Base-by-base conservation (phyloP, 495 filamentous ascomycete genomes). In the Penicillium maclennaniae region DNA sequence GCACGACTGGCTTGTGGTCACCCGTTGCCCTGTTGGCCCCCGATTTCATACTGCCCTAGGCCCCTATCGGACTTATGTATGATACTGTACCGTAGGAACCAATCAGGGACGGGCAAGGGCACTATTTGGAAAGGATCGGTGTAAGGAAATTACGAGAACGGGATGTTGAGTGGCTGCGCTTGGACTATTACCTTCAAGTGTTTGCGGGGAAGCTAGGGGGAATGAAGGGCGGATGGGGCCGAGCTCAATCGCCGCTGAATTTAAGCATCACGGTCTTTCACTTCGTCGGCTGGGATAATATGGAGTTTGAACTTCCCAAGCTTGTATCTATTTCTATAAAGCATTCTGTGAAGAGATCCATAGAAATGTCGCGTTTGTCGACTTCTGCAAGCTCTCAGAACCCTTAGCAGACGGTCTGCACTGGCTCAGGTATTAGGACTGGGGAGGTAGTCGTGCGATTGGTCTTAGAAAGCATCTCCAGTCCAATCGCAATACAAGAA, bases 161-260 rank as follows among this genome's bases (percentile, higher is more conserved):
- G 37, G 16, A 16, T 6, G 6, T n/a, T 39, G 37, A 4, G 14
- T 39, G 27, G 27, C 15, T 7, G 8, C 14, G 14, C 14, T 4
- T 37, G 16, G 16, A 7, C 16, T 39, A 15, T n/a, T 39, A 17
- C 5, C 37, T 39, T 39, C 34, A 1, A 16, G 1, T n/a, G 31
- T 43, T 43, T 48, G 45, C 27, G 44, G 51, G 43, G 44, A 54
- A 54, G 44, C 50, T 17, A n/a, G 51, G 51, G 45, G 45, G 43
- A 43, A 26, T 48, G 45, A 45, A 47, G 43, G 42, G 28, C 19
- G 27, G 27, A 45, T 45, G 43, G 23, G 43, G 17, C 43, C 43
- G 21, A 17, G 25, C 8, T 12, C 6, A 31, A 31, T 31, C 10
- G 4, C 27, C 27, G 15, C 21, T 25, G 15, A 45, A n/a, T 45